phyloP scores from a whole-genome alignment of 2,329 filamentous ascomycete species.

The Fusarium sp. region DNA sequence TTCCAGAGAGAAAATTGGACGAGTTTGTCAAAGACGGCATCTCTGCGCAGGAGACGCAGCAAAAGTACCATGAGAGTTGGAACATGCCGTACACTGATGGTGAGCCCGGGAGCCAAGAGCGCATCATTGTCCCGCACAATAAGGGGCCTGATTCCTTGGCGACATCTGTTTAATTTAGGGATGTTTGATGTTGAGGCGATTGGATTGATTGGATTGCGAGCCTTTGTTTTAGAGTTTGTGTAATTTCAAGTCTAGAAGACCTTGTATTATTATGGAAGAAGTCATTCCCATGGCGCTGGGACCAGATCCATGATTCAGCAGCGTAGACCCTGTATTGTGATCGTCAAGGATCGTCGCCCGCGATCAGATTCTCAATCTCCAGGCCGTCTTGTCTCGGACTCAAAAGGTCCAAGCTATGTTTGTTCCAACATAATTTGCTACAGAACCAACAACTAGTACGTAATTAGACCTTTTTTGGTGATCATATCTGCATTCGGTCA shows the following conservation, averaged over 20 bases:
- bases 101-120: constrained; percentile 19
- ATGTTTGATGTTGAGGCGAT: neutral
- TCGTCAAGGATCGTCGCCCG: constrained; percentile 3
- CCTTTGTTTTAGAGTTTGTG: constrained; percentile 3
- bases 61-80: constrained; percentile 49
- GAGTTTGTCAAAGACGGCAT: constrained; percentile 46
- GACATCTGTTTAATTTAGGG: constrained; percentile 16
- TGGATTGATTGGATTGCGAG: constrained; percentile 2
- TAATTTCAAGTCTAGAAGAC: neutral
- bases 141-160: constrained; percentile 24
- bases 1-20: constrained; percentile 47
- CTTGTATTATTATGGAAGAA: neutral
- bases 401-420: neutral
- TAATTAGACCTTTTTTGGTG: neutral
- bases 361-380: neutral
- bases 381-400: neutral
- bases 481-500: constrained; percentile 15
- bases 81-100: constrained; percentile 44
- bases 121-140: constrained; percentile 13
- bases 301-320: constrained; percentile 4
- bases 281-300: neutral
- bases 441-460: constrained; percentile 8
- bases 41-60: constrained; percentile 46
- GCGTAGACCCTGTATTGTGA: constrained; percentile 18
- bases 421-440: neutral